phyloP scores from a whole-genome alignment of 2,329 filamentous ascomycete species.

The Cyanodermella asteris region DNA sequence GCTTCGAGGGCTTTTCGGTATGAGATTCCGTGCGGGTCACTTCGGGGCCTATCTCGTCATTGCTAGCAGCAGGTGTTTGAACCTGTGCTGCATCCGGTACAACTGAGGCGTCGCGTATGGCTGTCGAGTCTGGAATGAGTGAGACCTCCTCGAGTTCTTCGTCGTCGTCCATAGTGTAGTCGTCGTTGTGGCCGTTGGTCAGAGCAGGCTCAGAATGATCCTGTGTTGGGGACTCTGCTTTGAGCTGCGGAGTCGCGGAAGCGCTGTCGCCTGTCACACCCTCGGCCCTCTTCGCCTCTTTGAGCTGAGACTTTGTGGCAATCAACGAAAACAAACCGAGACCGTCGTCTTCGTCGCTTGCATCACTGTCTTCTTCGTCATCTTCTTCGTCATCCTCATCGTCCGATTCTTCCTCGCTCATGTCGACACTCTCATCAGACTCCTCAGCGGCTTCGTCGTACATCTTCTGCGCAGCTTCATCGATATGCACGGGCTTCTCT shows the following conservation, averaged over 20 bases:
- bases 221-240: too few relatives aligned
- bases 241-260: too few relatives aligned
- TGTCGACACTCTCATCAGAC: slow-evolving; percentile 24
- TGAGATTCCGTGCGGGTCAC: slow-evolving; percentile 3
- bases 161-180: slow-evolving; percentile 10
- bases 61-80: slow-evolving; percentile 7
- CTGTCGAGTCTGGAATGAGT: slow-evolving; percentile 10
- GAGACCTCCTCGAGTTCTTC: slow-evolving; percentile 9
- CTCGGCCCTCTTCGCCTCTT: too few relatives aligned
- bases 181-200: slow-evolving; percentile 10
- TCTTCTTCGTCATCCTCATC: slow-evolving; percentile 35
- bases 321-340: slow-evolving; percentile 26
- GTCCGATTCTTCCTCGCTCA: slow-evolving; percentile 24
- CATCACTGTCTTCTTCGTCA: slow-evolving; percentile 23
- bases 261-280: too few relatives aligned
- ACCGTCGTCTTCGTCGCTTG: slow-evolving; percentile 21
- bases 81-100: slow-evolving; percentile 11
- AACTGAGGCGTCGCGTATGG: too few relatives aligned
- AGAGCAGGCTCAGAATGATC: too few relatives aligned
- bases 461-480: slow-evolving; percentile 22
- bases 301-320: slow-evolving; percentile 11
- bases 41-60: slow-evolving; percentile 6
- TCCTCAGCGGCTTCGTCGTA: slow-evolving; percentile 24
- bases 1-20: slow-evolving; percentile 1
- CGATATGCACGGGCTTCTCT: slow-evolving; percentile 14